These are phyloP conservation scores for Arachnopeziza araneosa DNA, from an alignment of 2,329 filamentous ascomycete species.

Conservation along the genomic window DNA sequence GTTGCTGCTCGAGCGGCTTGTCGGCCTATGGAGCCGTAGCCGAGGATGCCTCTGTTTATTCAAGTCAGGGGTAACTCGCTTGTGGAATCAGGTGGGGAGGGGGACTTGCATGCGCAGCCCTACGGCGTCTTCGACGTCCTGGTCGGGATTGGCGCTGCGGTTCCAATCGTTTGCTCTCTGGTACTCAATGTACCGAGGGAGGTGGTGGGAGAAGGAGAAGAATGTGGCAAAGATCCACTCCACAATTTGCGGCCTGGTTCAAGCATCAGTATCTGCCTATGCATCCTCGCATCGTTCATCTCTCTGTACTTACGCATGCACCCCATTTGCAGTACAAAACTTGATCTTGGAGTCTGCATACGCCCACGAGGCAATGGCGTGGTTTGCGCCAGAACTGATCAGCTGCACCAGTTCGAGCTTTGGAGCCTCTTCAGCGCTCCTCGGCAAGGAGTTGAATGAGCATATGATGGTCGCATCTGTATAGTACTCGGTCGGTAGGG, in stretches of 20 bases:
- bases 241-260: not conserved
- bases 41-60: slow-evolving; percentile 36
- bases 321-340: not conserved
- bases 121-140: not conserved
- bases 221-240: not conserved
- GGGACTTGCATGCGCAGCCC: not conserved
- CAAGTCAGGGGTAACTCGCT: not conserved
- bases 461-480: not conserved
- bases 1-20: slow-evolving; percentile 44
- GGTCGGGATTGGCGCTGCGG: not conserved
- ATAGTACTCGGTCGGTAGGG: not conserved
- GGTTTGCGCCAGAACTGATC: not conserved
- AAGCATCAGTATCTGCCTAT: not conserved
- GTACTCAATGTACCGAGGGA: not conserved
- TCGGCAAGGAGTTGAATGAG: not conserved
- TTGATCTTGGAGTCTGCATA: not conserved
- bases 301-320: not conserved
- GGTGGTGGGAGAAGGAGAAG: not conserved
- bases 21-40: slow-evolving; percentile 36
- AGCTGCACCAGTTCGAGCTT: not conserved
- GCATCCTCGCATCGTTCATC: not conserved
- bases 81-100: not conserved
- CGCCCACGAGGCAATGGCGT: not conserved
- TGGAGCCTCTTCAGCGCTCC: not conserved
- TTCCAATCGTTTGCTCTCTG: not conserved